Evolutionary conservation across 257 asterid species (phyloP), one percentile per base, ranked within the genome.

Genomic region (Nicotiana noctiflora): DNA sequence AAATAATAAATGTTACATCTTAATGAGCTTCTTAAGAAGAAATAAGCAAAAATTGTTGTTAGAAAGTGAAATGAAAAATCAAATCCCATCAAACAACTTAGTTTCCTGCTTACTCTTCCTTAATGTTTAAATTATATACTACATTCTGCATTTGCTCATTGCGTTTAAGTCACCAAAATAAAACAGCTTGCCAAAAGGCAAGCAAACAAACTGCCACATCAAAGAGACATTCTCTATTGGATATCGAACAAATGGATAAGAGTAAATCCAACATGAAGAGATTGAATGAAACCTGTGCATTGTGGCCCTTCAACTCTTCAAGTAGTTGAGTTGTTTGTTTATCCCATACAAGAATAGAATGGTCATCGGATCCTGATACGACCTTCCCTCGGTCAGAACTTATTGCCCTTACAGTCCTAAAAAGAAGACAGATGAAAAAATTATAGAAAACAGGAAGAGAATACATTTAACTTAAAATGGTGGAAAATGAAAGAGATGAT

Each of bases 291-390:
- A 94, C 98, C 98, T 91, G 97, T 34, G 91, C 92, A 61, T 89
- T 92, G 80, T 95, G 98, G 83, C 91, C 99, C 90, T 93, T 95
- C 85, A 95, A 85, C 86, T 93, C 99, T 89, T 95, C 99, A 19
- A 93, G 91, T 84, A 89, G 97, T 90, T 90, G 97, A 84, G 93
- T 87, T 37, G 98, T 93, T 89, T 91, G 95, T 84, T 95, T 95
- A 88, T 95, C 99, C 99, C 98, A 95, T 77, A 95, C 98, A 63
- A 95, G 97, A 76, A 95, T 92, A 80, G 92, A 88, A 82, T 93
- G 96, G 85, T 95, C 99, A 84, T 95, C 99, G n/a, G 99, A 94
- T 80, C 99, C 98, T 4, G 99, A 91, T 82, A 95, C 98, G 76
- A 93, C 95, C 91, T 95, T 95, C 81, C 93, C 92, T 86, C 97